Base-by-base conservation (phyloP, 805 yeast genomes). In the Pichia cephalocereana region DNA sequence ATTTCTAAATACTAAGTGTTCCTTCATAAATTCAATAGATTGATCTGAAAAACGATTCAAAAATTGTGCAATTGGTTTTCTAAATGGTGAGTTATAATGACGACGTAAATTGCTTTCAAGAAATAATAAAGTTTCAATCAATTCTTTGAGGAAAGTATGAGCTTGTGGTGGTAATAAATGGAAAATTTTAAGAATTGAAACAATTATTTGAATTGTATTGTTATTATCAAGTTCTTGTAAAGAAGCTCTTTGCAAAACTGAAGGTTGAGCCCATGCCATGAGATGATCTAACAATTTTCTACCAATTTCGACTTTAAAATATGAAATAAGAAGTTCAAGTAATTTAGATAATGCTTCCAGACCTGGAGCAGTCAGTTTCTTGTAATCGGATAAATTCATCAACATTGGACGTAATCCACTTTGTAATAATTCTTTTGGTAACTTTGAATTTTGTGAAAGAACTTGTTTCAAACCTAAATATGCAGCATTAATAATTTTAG, bases 251-350 rank as follows among this genome's bases (percentile, higher is more conserved):
- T 88, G 80, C 38, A 95, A 65, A 1, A 86, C 77, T 30, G 78
- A 77, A 3, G 93, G 87, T 57, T 86, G 90, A 0, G 97, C 95
- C 96, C 96, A 90, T 0, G 97, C 96, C 77, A 83, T 84, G 54
- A 93, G 71, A 65, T 93, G 99, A 60, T 93, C 98, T 32, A 95
- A 73, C 45, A 93, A 68, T 58, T 93, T 93, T 44, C 89, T 77
- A 32, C 99, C 99, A 55, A 93, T 91, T 63, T 93, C 99, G 18
- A 95, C 97, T 62, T 95, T 85, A 72, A 93, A 93, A 59, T 93
- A 91, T 4, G 95, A 87, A 36, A 91, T 89, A 54, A 93, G 70
- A 23, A 95, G 70, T 59, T 91, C 96, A 40, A 93, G 71, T 32
- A 93, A 71, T 41, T 95, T 72, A 0, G 97, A 95, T 23, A 93